Evolutionary conservation across 1,139 yeast species (phyloP).

Genomic region (Spathaspora sp.): DNA sequence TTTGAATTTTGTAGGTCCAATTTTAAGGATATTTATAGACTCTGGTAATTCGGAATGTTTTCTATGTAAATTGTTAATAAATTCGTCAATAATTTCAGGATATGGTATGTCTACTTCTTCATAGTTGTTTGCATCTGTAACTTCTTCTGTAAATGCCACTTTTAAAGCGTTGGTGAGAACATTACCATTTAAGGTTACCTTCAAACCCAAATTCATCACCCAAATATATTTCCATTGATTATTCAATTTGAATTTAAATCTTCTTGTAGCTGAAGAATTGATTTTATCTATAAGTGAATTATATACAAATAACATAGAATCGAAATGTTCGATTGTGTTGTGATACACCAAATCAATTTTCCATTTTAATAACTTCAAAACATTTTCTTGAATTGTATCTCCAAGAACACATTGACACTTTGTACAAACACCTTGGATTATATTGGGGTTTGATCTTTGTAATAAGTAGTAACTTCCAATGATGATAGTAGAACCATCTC

Average conservation of each 20-base stretch:
- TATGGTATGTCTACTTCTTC: constrained; percentile 34
- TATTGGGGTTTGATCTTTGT: constrained; percentile 26
- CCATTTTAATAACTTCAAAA: constrained; percentile 60
- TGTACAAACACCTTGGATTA: constrained; percentile 21
- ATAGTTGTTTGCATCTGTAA: constrained; percentile 29
- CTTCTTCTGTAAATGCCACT: constrained; percentile 26
- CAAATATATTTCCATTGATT: constrained; percentile 65
- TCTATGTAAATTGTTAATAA: constrained; percentile 23
- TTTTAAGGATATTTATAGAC: constrained; percentile 7
- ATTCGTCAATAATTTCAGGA: constrained; percentile 20
- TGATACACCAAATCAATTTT: constrained; percentile 34
- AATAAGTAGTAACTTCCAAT: constrained; percentile 62
- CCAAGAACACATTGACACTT: constrained; percentile 36
- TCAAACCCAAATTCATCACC: constrained; percentile 55
- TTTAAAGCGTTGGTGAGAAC: constrained; percentile 36
- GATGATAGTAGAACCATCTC: constrained; percentile 35
- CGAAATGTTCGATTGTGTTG: constrained; percentile 18
- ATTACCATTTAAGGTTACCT: constrained; percentile 21
- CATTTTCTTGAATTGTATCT: constrained; percentile 18
- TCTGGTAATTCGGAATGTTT: constrained; percentile 19
- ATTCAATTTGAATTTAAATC: constrained; percentile 56
- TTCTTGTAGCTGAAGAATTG: constrained; percentile 46
- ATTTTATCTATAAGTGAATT: constrained; percentile 44
- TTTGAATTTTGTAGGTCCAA: constrained; percentile 11
- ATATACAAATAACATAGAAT: constrained; percentile 35